Base-by-base conservation (phyloP, 1,284 basidiomycete genomes). In the Inonotus hispidus region DNA sequence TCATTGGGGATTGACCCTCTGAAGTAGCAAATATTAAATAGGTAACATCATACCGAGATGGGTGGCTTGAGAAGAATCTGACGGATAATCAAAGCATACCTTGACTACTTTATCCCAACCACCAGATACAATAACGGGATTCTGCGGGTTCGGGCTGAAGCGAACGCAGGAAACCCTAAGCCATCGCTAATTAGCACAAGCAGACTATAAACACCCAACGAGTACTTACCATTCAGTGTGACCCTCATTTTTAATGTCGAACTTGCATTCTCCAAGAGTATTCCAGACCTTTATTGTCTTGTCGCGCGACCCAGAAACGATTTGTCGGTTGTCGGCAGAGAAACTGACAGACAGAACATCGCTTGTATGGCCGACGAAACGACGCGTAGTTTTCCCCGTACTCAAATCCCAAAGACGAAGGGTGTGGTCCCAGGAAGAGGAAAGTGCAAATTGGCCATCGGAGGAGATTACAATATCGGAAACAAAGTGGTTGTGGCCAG, bases 91-190 rank as follows among this genome's bases (percentile, higher is more conserved):
- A 59, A 56, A 46, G 75, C 88, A 81, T 73, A 98, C 96, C 90
- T 99, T 99, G 75, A 99, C 97, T 67, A 98, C 93, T 84, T 98
- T 99, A 84, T 99, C 97, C 97, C 97, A 99, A 70, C 97, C 97
- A 73, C 91, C 93, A 62, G 96, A 99, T 66, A 99, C 96, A 71
- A 99, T 98, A 71, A 98, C 95, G 64, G 97, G 95, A 84, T 97
- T 99, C 80, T 88, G 73, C 67, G 96, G 90, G 78, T 99, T 99
- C 65, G 97, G 97, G 80, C 94, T 97, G 85, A 99, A 99, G 75
- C 97, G 92, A 58, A 99, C 97, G 77, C 97, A 99, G 62, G 95
- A 98, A 67, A 99, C 96, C 93, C 93, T 93, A 66, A 10, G 66
- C 27, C 58, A 63, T 41, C 35, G 45, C 14, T n/a, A 23, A 39